Base-by-base conservation (phyloP, 2,329 filamentous ascomycete species). In the Calonectria fujianensis region DNA sequence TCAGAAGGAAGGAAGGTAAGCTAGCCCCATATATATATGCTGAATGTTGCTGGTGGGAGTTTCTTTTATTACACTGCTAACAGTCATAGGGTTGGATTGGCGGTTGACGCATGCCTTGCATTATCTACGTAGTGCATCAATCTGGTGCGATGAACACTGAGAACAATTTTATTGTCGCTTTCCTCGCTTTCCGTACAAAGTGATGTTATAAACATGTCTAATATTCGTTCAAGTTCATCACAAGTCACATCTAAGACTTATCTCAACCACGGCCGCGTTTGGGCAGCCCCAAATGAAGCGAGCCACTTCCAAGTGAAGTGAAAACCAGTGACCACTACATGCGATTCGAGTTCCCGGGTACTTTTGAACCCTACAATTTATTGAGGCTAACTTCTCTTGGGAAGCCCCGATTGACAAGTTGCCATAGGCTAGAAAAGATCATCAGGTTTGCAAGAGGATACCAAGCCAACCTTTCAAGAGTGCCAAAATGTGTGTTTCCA, bases 1-100 rank as follows among this genome's bases (percentile, higher is more conserved):
- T 84, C 92, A 97, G 87, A 98, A 99, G 86, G 94, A 98, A 85
- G 97, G 97, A 83, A 92, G 95, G 95, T 96, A 85, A 87, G 94
- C 91, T 24, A 54, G 39, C 29, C 14, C 14, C 29, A 24, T 14
- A 3, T 7, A 27, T 14, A 35, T 2, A 3, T 72, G 24, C 5
- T 16, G 24, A 10, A 37, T 9, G 3, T 3, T 32, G 16, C 52
- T 7, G 18, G 27, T 20, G 7, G 63, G 63, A n/a, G 20, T 27
- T 11, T 14, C n/a, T 31, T n/a, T 20, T 45, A n/a, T 45, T n/a
- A 20, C 29, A 24, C 14, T 70, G 57, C 71, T 81, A 65, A 84
- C 80, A 76, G 57, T 11, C 65, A 67, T 79, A 96, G 94, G 85
- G 94, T 97, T 81, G 94, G 94, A 50, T 87, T 95, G 79, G 95